Evolutionary conservation across 2,329 filamentous ascomycete genomes (phyloP), one percentile per base, ranked within the genome.

Genomic region (Cladorrhinum sp.): DNA sequence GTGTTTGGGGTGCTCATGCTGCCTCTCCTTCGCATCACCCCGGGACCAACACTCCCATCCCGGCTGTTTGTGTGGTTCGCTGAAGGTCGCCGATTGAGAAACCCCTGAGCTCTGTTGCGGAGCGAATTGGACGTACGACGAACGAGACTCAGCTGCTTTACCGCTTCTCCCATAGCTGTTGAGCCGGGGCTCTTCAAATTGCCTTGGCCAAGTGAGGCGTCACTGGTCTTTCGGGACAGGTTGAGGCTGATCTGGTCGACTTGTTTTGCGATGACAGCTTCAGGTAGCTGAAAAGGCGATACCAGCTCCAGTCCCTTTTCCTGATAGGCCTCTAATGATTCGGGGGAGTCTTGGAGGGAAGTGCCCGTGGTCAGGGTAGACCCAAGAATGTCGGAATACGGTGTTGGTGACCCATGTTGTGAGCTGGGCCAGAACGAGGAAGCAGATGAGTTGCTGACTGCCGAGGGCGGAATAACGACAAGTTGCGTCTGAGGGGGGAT

Each of bases 1-100:
- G 82, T 59, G 38, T 54, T 62, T 6, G 64, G 80, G 6, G 88
- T 88, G 65, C 85, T 90, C 74, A 96, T 92, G 74, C 93, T 97
- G 66, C 93, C 87, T 23, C 70, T 65, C 60, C 92, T 84, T 64
- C 93, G 87, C 74, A 96, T 85, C 56, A 96, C 90, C 59, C 92
- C 89, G 1, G 95, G 95, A 0, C 95, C 95, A 24, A 92, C 88
- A 71, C 93, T 97, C 63, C 90, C 88, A 71, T 97, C 92, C 48
- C 93, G 87, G 72, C 89, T 91, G 62, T 87, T 86, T 20, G 89
- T 85, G 50, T 89, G 84, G 1, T 88, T 88, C 2, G 91, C 92
- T 16, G 91, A 96, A 63, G 89, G 88, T 63, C 93, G 84, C 64
- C 92, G 86, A 62, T 88, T 83, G 41, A 75, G 76, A 72, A 86